Conservation (phyloP, 192 early-diverging fungal genomes). For the Dissophora ornata region DNA sequence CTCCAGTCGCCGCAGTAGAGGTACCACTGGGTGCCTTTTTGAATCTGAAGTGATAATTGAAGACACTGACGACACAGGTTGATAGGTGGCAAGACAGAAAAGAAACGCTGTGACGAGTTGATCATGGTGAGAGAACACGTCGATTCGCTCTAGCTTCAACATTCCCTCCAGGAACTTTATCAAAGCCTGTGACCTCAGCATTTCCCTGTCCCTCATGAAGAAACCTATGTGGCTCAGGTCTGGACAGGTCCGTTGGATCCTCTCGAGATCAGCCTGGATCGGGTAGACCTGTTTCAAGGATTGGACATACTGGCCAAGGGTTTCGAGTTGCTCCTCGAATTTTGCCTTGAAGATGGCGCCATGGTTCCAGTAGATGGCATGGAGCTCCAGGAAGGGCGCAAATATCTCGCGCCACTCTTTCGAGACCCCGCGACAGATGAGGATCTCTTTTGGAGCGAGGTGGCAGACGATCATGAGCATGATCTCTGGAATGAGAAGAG, state of each 20-base stretch:
- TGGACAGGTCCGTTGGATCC: conserved; percentile 21
- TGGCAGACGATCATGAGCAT: conserved; percentile 9
- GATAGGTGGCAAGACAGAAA: neutral
- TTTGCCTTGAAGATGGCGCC: neutral
- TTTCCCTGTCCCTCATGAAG: neutral
- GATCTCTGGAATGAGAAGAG: conserved; percentile 27
- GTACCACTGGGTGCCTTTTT: too few relatives aligned
- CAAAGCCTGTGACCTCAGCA: conserved; percentile 4
- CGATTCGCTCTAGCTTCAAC: conserved; percentile 12
- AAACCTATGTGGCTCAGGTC: conserved; percentile 7
- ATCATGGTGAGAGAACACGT: conserved; percentile 10
- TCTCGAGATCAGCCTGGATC: neutral
- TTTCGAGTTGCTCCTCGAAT: conserved; percentile 25
- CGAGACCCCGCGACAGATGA: conserved; percentile 19
- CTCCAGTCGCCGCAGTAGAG: too few relatives aligned
- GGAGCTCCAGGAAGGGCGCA: conserved; percentile 21
- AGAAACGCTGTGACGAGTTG: conserved; percentile 6
- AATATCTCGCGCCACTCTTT: conserved; percentile 23
- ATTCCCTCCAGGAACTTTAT: conserved; percentile 14
- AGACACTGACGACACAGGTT: neutral
- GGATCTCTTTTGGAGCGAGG: conserved; percentile 10
- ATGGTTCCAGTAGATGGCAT: conserved; percentile 23
- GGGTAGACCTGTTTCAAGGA: conserved; percentile 24
- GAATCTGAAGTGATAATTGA: too few relatives aligned
- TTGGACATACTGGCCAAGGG: conserved; percentile 22